phyloP scores from a whole-genome alignment of 2,329 filamentous ascomycete species.

The Neophaeococcomyces aloes region DNA sequence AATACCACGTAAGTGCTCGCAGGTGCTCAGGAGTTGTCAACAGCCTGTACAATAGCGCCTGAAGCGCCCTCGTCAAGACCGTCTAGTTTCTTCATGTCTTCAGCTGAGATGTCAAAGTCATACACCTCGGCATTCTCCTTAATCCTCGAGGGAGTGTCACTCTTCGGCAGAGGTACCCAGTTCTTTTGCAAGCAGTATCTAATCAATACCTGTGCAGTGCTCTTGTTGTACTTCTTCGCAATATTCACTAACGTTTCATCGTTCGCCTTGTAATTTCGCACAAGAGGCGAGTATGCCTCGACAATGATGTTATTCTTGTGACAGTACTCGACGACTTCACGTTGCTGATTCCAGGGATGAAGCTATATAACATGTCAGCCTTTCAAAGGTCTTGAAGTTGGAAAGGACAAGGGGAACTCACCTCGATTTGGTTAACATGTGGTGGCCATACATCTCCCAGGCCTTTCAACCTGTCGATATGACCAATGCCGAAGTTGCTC shows the following conservation, averaged over 20 bases:
- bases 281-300: conserved; percentile 44
- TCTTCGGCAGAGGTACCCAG: conserved; percentile 63
- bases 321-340: conserved; percentile 47
- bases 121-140: conserved; percentile 55
- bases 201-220: conserved; percentile 65
- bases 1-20: too few relatives aligned
- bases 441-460: conserved; percentile 59
- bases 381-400: conserved; percentile 29
- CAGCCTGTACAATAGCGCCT: conserved; percentile 40
- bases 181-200: conserved; percentile 76
- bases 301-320: conserved; percentile 41
- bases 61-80: conserved; percentile 39
- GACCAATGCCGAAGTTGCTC: conserved; percentile 58
- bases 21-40: conserved; percentile 31
- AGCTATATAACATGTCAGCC: conserved; percentile 37
- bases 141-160: conserved; percentile 57
- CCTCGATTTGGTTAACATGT: conserved; percentile 65
- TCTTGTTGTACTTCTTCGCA: conserved; percentile 61
- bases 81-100: conserved; percentile 49
- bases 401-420: conserved; percentile 33
- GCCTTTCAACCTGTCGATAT: conserved; percentile 57
- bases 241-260: conserved; percentile 56
- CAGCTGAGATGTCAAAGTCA: conserved; percentile 45
- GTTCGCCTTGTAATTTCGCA: conserved; percentile 60
- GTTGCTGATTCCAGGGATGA: conserved; percentile 62